Conservation (phyloP, 2,329 filamentous ascomycete genomes). For the Cladophialophora psammophila region DNA sequence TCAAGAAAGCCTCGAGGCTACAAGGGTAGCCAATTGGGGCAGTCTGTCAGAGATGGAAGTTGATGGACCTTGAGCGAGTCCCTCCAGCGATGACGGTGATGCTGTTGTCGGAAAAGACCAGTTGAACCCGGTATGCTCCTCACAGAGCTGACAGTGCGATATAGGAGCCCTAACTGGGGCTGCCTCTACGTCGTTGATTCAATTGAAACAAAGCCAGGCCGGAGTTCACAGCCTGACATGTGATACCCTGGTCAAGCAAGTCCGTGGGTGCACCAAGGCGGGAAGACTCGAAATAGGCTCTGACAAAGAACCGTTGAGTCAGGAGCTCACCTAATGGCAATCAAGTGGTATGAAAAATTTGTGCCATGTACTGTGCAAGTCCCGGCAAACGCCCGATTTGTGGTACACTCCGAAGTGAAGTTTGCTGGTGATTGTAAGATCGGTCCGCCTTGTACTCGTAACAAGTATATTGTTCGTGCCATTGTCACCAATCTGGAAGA, state of each 20-base stretch:
- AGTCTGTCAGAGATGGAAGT: not conserved
- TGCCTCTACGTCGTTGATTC: not conserved
- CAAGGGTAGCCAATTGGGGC: not conserved
- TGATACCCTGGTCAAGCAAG: not conserved
- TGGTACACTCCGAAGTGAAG: not conserved
- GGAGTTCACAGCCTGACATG: conserved; percentile 9
- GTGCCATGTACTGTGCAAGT: not conserved
- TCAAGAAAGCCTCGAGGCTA: not conserved
- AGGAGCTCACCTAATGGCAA: not conserved
- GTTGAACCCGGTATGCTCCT: not conserved
- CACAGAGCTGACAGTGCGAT: not conserved
- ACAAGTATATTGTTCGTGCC: not conserved
- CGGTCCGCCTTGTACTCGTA: not conserved
- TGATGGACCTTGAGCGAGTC: not conserved
- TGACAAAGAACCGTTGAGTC: not conserved
- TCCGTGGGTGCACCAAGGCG: not conserved
- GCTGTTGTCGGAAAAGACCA: not conserved
- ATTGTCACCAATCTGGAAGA: not conserved
- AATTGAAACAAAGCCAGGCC: not conserved
- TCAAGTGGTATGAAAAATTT: not conserved
- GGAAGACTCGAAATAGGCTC: not conserved
- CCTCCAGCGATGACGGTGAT: not conserved
- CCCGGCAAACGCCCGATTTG: not conserved
- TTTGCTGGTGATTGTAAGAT: not conserved
- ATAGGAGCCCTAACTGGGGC: not conserved